phyloP scores from a whole-genome alignment of 352 stramenopile species.

The Phytophthora melonis region DNA sequence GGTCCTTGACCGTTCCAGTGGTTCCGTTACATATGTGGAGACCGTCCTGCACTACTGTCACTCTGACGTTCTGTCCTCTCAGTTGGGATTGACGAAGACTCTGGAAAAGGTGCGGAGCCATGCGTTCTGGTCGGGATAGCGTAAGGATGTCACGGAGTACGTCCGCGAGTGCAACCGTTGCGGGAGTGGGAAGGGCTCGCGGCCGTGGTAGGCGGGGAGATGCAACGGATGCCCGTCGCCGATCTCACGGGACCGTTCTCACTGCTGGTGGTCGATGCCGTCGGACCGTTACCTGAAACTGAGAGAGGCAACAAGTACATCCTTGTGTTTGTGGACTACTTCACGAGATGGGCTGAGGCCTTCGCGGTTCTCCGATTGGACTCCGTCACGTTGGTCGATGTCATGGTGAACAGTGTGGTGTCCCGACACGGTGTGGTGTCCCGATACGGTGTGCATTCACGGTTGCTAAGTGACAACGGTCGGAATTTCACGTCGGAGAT shows the following conservation, averaged over 20 bases:
- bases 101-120: slow-evolving; percentile 7
- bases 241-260: slow-evolving; percentile 6
- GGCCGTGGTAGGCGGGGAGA: slow-evolving; percentile 3
- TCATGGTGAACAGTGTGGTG: slow-evolving; percentile 5
- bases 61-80: slow-evolving; percentile 1
- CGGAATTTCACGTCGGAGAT: too few relatives aligned
- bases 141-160: neutral
- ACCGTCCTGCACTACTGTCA: slow-evolving; percentile 23
- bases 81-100: slow-evolving; percentile 9
- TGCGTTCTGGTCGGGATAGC: neutral
- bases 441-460: too few relatives aligned
- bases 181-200: neutral
- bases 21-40: slow-evolving; percentile 7
- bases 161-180: neutral
- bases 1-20: neutral
- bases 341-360: neutral
- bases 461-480: too few relatives aligned
- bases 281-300: neutral
- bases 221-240: slow-evolving; percentile 12
- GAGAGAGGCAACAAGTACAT: neutral
- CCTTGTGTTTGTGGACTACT: neutral
- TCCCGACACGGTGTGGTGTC: neutral
- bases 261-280: neutral
- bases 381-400: neutral
- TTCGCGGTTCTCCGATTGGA: neutral